phyloP scores from a whole-genome alignment of 2,329 filamentous ascomycete species.

The Xylaria polymorpha region DNA sequence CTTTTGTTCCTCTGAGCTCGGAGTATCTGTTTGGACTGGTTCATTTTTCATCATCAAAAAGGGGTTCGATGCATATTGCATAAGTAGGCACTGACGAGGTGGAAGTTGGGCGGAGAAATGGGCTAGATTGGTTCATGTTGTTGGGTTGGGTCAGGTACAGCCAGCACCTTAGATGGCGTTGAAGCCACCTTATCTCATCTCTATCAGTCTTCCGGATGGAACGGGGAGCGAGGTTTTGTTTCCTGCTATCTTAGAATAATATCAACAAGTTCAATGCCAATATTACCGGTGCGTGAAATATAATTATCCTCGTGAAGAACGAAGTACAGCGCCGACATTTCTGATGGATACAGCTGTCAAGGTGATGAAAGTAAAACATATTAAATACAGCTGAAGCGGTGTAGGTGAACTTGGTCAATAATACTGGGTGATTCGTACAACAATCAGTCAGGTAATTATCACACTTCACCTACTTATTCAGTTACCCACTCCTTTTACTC shows the following conservation, averaged over 20 bases:
- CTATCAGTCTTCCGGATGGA: background rate
- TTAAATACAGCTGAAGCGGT: background rate
- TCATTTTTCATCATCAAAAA: background rate
- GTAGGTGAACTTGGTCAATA: no score
- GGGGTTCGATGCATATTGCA: slow-evolving; percentile 1
- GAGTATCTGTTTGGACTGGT: background rate
- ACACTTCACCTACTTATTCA: no score
- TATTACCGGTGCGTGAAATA: background rate
- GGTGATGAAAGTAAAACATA: background rate
- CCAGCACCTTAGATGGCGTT: background rate
- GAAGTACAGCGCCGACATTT: background rate
- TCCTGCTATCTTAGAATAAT: slow-evolving; percentile 22
- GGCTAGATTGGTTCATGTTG: background rate
- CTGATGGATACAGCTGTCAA: no score
- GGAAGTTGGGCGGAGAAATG: background rate
- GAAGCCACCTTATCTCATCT: background rate
- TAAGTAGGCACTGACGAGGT: background rate
- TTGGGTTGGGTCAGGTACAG: background rate
- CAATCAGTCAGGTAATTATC: no score
- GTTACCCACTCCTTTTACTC: no score
- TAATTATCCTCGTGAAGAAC: background rate
- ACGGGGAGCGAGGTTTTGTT: background rate
- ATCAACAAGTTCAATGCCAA: slow-evolving; percentile 10
- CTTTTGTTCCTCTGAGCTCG: background rate
- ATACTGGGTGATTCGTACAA: no score